Evolutionary conservation across 352 stramenopile species (phyloP), one percentile per base, ranked within the genome.

Genomic region (Pythium guiyangense): DNA sequence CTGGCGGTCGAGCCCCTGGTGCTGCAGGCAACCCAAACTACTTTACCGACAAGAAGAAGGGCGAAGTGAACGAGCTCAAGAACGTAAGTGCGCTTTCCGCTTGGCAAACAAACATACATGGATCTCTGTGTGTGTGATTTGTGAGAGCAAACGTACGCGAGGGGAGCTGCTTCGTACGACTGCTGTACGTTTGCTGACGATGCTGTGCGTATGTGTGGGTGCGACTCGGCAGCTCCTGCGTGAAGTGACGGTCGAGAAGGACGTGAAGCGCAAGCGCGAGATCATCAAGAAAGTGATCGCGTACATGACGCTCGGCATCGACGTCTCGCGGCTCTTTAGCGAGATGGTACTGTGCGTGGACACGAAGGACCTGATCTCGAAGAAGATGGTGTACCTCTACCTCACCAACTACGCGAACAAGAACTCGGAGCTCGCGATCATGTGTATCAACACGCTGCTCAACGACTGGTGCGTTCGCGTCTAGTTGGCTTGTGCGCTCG

Each of bases 381-480:
- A 99, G 81, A 99, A 99, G 71, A 99, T 99, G 97, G 96, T 99
- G 20, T 99, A 99, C 66, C 81, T 99, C n/a, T 99, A 99, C 71
- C 77, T 99, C 26, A 98, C 94, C 67, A 99, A 98, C 69, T 99
- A 99, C 77, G 97, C 97, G 6, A 85, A 97, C 59, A 96, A 96
- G 60, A 98, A 99, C 76, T 97, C 96, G 37, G 97, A 99, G 56
- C 78, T 99, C 57, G 97, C 97, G 39, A 98, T 99, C 70, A 99
- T 99, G 91, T 99, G 94, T 71, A 99, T 99, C 67, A 99, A 99
- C 80, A 99, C 97, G 51, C 79, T 99, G 47, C 81, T 98, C n/a
- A 98, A 98, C 59, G 97, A 99, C 74, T 99, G 96, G 76, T 93
- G 66, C 52, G 71, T 65, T 20, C 29, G 29, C n/a, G n/a, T n/a